Percentiles rank a stretch among this genome's conserved stretches.
Conservation (phyloP, 1,139 yeast genomes). For the Kluyveromyces marxianus region DNA sequence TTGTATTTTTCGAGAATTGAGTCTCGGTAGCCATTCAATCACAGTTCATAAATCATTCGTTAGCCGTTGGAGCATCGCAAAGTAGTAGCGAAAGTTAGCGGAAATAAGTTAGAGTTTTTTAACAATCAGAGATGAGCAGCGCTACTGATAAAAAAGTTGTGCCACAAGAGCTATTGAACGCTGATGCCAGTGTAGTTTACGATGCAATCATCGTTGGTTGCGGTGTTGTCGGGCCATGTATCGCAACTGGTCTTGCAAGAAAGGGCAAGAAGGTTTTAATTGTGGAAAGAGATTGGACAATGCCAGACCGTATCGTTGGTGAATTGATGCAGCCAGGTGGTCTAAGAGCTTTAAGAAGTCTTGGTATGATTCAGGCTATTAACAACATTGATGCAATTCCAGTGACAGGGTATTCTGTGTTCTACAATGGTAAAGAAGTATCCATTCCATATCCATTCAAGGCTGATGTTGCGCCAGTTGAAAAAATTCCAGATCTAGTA, state of each 20-base stretch:
- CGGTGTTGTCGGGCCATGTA: slow-evolving; percentile 91
- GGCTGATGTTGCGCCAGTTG: slow-evolving; percentile 38
- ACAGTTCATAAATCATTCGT: too few species aligned
- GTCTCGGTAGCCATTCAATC: too few species aligned
- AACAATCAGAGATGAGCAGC: not conserved
- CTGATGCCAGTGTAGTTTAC: slow-evolving; percentile 27
- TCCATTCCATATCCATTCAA: slow-evolving; percentile 67
- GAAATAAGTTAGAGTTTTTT: too few species aligned
- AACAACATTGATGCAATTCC: slow-evolving; percentile 76
- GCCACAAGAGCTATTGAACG: slow-evolving; percentile 19
- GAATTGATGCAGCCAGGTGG: slow-evolving; percentile 97
- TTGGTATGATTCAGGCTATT: slow-evolving; percentile 76
- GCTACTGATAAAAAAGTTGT: not conserved
- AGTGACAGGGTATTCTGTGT: slow-evolving; percentile 74
- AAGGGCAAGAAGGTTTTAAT: slow-evolving; percentile 70
- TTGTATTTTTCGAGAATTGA: too few species aligned
- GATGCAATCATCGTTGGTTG: slow-evolving; percentile 64
- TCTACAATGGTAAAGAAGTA: slow-evolving; percentile 51
- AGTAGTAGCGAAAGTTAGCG: too few species aligned
- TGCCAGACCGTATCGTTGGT: slow-evolving; percentile 95
- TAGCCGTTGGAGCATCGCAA: too few species aligned
- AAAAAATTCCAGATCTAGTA: slow-evolving; percentile 50
- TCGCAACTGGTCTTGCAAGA: slow-evolving; percentile 84
- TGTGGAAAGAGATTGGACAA: slow-evolving; percentile 80
- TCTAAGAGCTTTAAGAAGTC: slow-evolving; percentile 63